Base-by-base conservation (phyloP, 106 monocot species). In the Dendrobium chrysotoxum region DNA sequence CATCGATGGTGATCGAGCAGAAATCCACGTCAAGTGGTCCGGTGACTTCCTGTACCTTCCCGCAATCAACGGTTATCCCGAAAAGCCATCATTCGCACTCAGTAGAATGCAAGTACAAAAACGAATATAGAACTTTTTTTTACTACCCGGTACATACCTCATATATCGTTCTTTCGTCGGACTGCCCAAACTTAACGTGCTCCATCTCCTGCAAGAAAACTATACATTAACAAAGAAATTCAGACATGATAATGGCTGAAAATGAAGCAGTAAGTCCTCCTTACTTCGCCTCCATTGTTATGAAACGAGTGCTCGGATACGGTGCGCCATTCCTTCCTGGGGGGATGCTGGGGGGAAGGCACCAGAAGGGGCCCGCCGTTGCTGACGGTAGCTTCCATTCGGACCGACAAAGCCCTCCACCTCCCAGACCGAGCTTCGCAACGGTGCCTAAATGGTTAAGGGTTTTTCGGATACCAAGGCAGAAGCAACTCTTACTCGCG, bases 311-410 rank as follows among this genome's bases (percentile, higher is more conserved):
- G 45, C 21, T 88, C 82, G 78, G 91, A 75, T 72, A 88, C 85
- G 30, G 91, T 87, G 3, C 87, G 82, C 91, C 91, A 91, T 70
- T 89, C 89, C 87, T 85, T 91, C 64, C 90, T 65, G 21, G 82
- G 75, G 11, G 58, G 75, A 47, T 71, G 28, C 50, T 45, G 84
- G 13, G 84, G 47, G 41, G 88, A 70, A 28, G 82, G 61, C 40
- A 55, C 76, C 38, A 84, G 76, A 82, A 83, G 68, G 26, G 82
- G 44, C 28, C 86, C 86, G 61, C 86, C 86, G 72, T 76, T 61
- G 53, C 57, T 58, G 39, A 79, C 84, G 84, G 84, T 40, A 81
- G 79, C 78, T 38, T 83, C 87, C 87, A 87, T 87, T 64, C 16
- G 8, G 82, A 78, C 44, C 28, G 12, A 46, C 35, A 28, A 70